Evolutionary conservation across 2,329 filamentous ascomycete genomes (phyloP), one percentile per base, ranked within the genome.

Genomic region (Thermochaetoides dissita): DNA sequence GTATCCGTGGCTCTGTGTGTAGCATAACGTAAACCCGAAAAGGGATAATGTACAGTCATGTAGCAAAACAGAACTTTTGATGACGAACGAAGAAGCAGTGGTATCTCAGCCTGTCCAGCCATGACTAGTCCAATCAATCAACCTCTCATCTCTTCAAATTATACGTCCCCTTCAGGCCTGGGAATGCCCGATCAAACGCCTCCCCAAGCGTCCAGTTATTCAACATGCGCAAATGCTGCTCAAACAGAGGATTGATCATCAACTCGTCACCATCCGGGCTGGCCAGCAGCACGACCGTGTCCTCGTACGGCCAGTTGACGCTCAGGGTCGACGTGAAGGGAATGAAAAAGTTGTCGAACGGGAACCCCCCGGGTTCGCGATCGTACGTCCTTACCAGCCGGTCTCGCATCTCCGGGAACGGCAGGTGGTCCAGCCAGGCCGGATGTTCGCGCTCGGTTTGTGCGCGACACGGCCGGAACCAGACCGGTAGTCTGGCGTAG

Each of bases 231-330:
- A 94, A 56, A 57, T 95, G 87, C 33, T 76, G 69, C 61, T 93
- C 84, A 57, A 94, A 94, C 0, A 85, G 83, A 0, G 86, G 86
- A 49, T 91, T 94, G 48, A 94, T 85, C 49, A 83, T 69, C 46
- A 86, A 66, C 53, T 87, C 80, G 7, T 80, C 75, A 6, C 64
- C 63, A 3, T 68, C 69, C 0, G 71, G 67, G 28, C 71, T 66
- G 41, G 71, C 66, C 28, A 84, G 63, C 28, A 94, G 65, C 32
- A 79, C 76, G 51, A 87, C 80, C 0, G 74, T 76, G 1, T 77
- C 71, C 43, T 84, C 79, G 55, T 93, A 89, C 0, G 82, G 82
- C 87, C 87, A 95, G 51, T 88, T 91, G 10, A 94, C 60, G 28
- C 72, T 77, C 24, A 94, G 55, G 0, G 80, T 87, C 1, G 71